A percentile compares a stretch with the other conserved stretches of the same genome.
Conservation (phyloP, 202 grass and related monocot species). For the Carex arenaria region DNA sequence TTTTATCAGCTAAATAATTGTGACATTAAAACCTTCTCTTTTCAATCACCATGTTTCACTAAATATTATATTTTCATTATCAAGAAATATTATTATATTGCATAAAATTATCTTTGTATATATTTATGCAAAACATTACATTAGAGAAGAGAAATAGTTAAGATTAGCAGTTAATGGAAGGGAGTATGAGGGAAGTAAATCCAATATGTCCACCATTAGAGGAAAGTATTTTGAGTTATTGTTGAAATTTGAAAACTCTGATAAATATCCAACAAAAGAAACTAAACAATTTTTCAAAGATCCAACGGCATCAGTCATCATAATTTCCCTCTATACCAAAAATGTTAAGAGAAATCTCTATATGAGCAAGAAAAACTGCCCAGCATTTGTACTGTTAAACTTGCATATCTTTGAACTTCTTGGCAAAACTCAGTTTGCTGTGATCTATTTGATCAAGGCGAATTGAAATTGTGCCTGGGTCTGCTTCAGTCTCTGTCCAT, state of each 20-base stretch:
- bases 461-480: conserved; percentile 44
- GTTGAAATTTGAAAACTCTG: not conserved
- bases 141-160: too few species aligned
- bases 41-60: too few species aligned
- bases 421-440: conserved; percentile 28
- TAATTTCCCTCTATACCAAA: not conserved
- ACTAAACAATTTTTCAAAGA: not conserved
- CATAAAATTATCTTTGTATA: too few species aligned
- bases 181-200: too few species aligned
- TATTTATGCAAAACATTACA: too few species aligned
- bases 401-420: conserved; percentile 23
- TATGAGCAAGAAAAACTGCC: conserved; percentile 2
- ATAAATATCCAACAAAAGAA: conserved; percentile 4
- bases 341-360: not conserved
- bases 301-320: not conserved
- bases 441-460: conserved; percentile 52
- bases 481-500: conserved; percentile 51
- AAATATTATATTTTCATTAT: too few species aligned
- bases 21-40: too few species aligned
- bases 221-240: too few species aligned
- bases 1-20: too few species aligned
- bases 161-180: too few species aligned
- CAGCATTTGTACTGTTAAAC: not conserved
- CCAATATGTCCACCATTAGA: too few species aligned
- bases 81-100: too few species aligned